phyloP scores from a whole-genome alignment of 331 rosid species.

The Cydonia oblonga region DNA sequence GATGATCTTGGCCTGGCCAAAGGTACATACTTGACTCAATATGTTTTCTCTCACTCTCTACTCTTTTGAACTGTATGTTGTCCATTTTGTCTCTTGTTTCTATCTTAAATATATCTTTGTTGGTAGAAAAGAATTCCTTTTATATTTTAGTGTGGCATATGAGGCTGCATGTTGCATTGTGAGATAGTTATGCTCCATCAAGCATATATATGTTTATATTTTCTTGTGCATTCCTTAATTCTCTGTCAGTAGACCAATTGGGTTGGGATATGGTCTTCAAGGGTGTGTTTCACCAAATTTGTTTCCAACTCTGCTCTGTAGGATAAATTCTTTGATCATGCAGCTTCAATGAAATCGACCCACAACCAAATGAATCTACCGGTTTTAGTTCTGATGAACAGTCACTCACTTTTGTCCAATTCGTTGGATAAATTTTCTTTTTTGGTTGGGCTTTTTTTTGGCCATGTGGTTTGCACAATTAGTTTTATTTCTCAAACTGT shows the following conservation, averaged over 20 bases:
- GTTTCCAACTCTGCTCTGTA: not conserved
- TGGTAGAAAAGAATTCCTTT: not conserved
- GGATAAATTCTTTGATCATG: too few relatives aligned
- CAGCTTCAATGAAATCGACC: too few relatives aligned
- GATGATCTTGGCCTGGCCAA: constrained; percentile 49
- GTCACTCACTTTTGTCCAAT: not conserved
- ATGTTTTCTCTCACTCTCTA: not conserved
- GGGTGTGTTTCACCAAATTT: not conserved
- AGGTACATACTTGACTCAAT: constrained; percentile 32
- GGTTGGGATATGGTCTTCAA: not conserved
- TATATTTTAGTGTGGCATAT: not conserved
- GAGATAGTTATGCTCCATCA: not conserved
- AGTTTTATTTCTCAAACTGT: not conserved
- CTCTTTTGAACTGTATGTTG: not conserved
- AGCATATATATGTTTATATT: not conserved
- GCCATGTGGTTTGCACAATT: constrained; percentile 1
- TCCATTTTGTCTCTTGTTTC: not conserved
- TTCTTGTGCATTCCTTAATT: not conserved
- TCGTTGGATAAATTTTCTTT: not conserved
- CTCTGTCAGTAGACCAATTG: not conserved
- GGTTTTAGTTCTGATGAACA: too few relatives aligned
- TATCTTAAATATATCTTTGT: not conserved
- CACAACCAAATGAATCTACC: too few relatives aligned
- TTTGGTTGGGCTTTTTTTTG: not conserved
- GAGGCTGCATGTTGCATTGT: not conserved